Base-by-base conservation (phyloP, 1,139 yeast genomes). In the Suhomyces yuchorum region DNA sequence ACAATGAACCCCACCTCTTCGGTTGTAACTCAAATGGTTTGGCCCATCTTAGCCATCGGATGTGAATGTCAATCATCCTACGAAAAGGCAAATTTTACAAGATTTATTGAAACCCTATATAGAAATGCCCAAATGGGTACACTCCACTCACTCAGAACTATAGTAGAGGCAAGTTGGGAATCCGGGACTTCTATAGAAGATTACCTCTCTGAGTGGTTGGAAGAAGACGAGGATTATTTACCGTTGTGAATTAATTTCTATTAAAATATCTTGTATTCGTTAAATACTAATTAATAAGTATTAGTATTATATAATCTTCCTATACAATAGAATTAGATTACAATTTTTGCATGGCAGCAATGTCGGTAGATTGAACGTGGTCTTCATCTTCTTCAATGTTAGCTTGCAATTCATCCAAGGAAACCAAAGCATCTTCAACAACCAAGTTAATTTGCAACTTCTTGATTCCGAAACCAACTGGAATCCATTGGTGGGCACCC, bases 401-500 rank as follows among this genome's bases (percentile, higher is more conserved):
- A 60, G 74, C 81, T 80, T 92, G 96, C 71, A 95, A 86, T 51
- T 88, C 97, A 63, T 87, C 96, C 66, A 91, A 69, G 57, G 97
- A 89, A 60, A 93, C 97, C 84, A 85, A 85, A 62, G 83, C 96
- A 77, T 93, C 99, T 84, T 92, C 98, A 63, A 93, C 86, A 71
- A 93, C 99, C 80, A 88, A 78, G 93, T 91, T 93, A 77, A 95
- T 89, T 83, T 93, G 99, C 75, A 93, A 85, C 84, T 95, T 93
- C 88, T 90, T 90, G 83, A 93, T 93, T 84, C 99, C 99, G 87
- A 82, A 93, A 78, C 99, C 99, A 67, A 95, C 96, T 70, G 97
- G 92, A 63, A 93, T 82, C 80, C 84, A 91, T 80, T 87, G 93
- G 82, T 81, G 86, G 68, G 95, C 97, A 87, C 99, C 99, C 99